Base-by-base conservation (phyloP, 2,329 filamentous ascomycete species). In the Teratosphaeriaceae sp. region DNA sequence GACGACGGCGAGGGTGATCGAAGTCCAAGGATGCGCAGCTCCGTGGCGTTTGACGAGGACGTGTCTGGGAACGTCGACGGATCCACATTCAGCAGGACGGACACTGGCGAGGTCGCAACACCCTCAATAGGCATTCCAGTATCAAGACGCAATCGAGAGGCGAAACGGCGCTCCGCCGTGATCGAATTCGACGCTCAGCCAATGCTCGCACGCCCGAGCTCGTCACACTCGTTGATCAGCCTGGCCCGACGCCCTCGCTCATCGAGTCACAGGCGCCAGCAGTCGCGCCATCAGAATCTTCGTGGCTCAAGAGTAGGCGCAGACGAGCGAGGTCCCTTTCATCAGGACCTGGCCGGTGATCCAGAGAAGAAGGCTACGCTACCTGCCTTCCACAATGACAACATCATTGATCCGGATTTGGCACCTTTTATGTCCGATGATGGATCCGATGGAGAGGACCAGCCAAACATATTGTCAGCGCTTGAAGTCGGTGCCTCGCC, bases 371-470 rank as follows among this genome's bases (percentile, higher is more conserved):
- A 81, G 50, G 33, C 79, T 6, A 79, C 80, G 31, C 75, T 95
- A 26, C 84, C 89, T 13, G 88, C 88, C n/a, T 97, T 98, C 55
- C 92, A 98, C 62, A 88, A 92, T 59, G 92, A 98, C 69, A 97
- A 92, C 59, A 95, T 98, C 54, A 97, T 98, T 54, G 92, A 98
- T 60, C 92, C 92, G 1, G 92, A 98, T 58, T 71, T 98, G 42
- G 90, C 89, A 4, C 85, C 88, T 24, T 98, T 94, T 65, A 85
- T 98, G 74, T 98, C 92, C 5, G 92, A 98, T 61, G 82, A 86
- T 54, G 88, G 86, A 37, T 95, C 89, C 1, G 62, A 88, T 56
- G 90, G 85, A 27, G 89, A 95, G 55, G 89, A 98, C 52, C 86
- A 94, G 55, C 83, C 89, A 66, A 89, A 84, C 58, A 83, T 96